Evolutionary conservation across 164 flowering plant genomes (phyloP).

Genomic region (Chloranthus sessilifolius): DNA sequence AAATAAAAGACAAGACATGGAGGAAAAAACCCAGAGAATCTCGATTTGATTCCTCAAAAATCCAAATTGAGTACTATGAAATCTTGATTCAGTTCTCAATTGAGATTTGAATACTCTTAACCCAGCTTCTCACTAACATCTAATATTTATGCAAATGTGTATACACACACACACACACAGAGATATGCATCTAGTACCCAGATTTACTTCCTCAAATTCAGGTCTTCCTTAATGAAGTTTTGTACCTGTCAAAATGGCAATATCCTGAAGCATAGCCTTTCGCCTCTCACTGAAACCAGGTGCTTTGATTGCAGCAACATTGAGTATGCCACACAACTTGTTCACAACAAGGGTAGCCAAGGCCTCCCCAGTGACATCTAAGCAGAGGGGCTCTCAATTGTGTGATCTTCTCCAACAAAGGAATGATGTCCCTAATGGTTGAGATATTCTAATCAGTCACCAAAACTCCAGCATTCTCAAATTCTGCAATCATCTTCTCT

Average conservation of each 20-base stretch:
- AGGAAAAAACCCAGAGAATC: no score
- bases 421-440: constrained; percentile 70
- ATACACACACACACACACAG: no score
- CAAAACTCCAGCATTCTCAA: constrained; percentile 89
- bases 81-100: no score
- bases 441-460: constrained; percentile 92
- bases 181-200: no score
- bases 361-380: constrained; percentile 79
- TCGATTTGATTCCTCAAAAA: no score
- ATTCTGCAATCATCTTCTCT: constrained; percentile 80
- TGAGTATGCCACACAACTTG: constrained; percentile 32
- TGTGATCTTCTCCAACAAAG: constrained; percentile 34
- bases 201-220: no score
- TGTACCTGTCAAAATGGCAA: constrained; percentile 56
- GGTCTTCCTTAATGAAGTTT: no score
- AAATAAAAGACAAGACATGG: no score
- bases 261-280: constrained; percentile 92
- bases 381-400: constrained; percentile 51
- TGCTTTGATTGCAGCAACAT: constrained; percentile 46
- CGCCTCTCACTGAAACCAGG: constrained; percentile 97
- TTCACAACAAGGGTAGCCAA: constrained; percentile 40
- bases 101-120: no score
- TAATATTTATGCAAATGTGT: no score
- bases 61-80: no score
- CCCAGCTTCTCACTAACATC: no score